Conservation (phyloP, 805 yeast genomes). For the Spencermartinsiella europaea region DNA sequence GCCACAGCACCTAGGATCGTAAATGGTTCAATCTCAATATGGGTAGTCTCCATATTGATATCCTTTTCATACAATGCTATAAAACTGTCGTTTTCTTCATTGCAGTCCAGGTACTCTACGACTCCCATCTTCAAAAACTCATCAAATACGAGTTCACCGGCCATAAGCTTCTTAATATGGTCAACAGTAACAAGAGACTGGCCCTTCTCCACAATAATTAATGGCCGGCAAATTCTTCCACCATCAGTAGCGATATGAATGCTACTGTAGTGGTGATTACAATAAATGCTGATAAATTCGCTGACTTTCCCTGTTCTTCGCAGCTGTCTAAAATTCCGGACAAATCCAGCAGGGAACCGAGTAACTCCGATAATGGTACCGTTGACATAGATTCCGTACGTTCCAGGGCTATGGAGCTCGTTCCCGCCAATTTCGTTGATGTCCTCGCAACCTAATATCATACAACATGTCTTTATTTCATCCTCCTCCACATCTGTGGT, state of each 20-base stretch:
- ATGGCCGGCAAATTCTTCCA: constrained; percentile 95
- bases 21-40: constrained; percentile 92
- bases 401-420: constrained; percentile 67
- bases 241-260: constrained; percentile 99
- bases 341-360: constrained; percentile 79
- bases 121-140: constrained; percentile 80
- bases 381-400: constrained; percentile 80
- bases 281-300: constrained; percentile 85
- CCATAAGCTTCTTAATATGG: constrained; percentile 58
- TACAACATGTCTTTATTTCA: constrained; percentile 75
- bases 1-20: constrained; percentile 91
- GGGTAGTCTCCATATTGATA: constrained; percentile 60
- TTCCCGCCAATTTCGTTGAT: constrained; percentile 77
- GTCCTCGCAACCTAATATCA: constrained; percentile 82
- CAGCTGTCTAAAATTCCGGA: constrained; percentile 65
- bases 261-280: constrained; percentile 83
- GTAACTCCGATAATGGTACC: constrained; percentile 94
- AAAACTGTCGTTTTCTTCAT: constrained; percentile 91
- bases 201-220: constrained; percentile 78
- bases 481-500: constrained; percentile 97
- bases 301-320: constrained; percentile 84
- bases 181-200: constrained; percentile 62
- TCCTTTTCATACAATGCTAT: constrained; percentile 84
- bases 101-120: constrained; percentile 94
- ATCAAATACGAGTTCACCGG: constrained; percentile 80